Percentiles rank a stretch among this genome's conserved stretches.
These are phyloP conservation scores for Colletotrichum tanaceti DNA, from an alignment of 2,329 filamentous ascomycete genomes.

Conservation along the genomic window DNA sequence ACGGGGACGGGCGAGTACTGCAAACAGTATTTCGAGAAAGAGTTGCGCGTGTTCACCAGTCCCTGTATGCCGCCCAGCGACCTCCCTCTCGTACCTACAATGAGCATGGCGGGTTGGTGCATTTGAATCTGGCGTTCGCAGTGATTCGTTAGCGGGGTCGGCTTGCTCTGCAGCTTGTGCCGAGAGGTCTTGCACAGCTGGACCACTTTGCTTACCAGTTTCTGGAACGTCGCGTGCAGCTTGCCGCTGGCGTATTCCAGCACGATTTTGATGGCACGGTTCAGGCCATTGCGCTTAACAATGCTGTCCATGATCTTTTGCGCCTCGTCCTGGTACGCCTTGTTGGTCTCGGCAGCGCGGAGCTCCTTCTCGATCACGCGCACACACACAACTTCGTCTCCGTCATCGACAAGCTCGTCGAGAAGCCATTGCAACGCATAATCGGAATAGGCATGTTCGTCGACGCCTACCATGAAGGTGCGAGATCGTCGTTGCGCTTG, in stretches of 20 bases:
- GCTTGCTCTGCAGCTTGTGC: not conserved
- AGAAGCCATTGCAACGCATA: slow-evolving; percentile 93
- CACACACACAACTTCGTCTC: slow-evolving; percentile 92
- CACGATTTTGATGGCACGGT: slow-evolving; percentile 86
- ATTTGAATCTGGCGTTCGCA: slow-evolving; percentile 76
- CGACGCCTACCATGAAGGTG: slow-evolving; percentile 90
- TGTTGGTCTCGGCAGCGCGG: slow-evolving; percentile 71
- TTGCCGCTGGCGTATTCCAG: slow-evolving; percentile 91
- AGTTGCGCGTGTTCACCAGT: slow-evolving; percentile 80
- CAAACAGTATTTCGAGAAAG: slow-evolving; percentile 93
- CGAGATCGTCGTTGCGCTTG: slow-evolving; percentile 82
- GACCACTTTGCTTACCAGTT: slow-evolving; percentile 72
- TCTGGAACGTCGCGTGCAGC: slow-evolving; percentile 89
- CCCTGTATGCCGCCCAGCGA: slow-evolving; percentile 88
- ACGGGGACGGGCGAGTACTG: slow-evolving; percentile 94
- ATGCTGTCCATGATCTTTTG: slow-evolving; percentile 79
- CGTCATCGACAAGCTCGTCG: slow-evolving; percentile 91
- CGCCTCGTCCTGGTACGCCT: slow-evolving; percentile 78
- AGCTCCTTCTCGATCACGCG: slow-evolving; percentile 87
- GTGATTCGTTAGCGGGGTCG: slow-evolving; percentile 1
- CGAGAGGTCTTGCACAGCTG: no score
- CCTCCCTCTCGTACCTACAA: slow-evolving; percentile 88
- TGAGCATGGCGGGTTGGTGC: slow-evolving; percentile 89
- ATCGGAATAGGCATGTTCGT: slow-evolving; percentile 91
- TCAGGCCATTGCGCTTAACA: slow-evolving; percentile 79